These are phyloP conservation scores for Botrytis byssoidea DNA, from an alignment of 2,329 filamentous ascomycete species.

Conservation along the genomic window DNA sequence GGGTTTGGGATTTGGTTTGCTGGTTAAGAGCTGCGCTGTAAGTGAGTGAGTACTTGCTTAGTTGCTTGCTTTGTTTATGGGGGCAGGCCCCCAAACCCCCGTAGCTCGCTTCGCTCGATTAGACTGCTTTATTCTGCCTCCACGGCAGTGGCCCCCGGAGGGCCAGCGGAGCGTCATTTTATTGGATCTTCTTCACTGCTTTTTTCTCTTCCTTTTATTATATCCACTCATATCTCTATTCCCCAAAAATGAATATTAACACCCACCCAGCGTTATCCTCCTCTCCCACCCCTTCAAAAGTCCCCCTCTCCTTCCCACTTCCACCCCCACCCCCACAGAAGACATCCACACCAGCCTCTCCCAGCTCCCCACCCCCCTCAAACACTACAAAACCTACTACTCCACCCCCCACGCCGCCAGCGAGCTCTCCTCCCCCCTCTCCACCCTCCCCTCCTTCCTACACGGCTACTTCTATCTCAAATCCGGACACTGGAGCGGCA, in stretches of 20 bases:
- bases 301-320: background rate
- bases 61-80: background rate
- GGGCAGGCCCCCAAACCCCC: background rate
- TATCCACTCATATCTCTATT: background rate
- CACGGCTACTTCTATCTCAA: conserved; percentile 69
- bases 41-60: background rate
- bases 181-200: background rate
- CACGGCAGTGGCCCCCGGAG: background rate
- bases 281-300: conserved; percentile 66
- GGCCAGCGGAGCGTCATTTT: background rate
- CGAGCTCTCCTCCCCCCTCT: conserved; percentile 45
- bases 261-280: conserved; percentile 47
- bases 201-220: background rate
- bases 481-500: conserved; percentile 57
- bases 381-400: conserved; percentile 71
- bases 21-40: background rate
- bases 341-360: conserved; percentile 49
- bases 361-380: conserved; percentile 54
- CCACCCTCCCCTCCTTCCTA: conserved; percentile 46
- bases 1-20: background rate
- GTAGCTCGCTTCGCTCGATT: background rate
- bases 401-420: conserved; percentile 47
- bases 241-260: background rate
- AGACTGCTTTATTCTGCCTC: background rate
- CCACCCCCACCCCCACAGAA: conserved; percentile 21